Evolutionary conservation across 2,329 filamentous ascomycete species (phyloP).

Genomic region (Alternaria hordeiaustralica): DNA sequence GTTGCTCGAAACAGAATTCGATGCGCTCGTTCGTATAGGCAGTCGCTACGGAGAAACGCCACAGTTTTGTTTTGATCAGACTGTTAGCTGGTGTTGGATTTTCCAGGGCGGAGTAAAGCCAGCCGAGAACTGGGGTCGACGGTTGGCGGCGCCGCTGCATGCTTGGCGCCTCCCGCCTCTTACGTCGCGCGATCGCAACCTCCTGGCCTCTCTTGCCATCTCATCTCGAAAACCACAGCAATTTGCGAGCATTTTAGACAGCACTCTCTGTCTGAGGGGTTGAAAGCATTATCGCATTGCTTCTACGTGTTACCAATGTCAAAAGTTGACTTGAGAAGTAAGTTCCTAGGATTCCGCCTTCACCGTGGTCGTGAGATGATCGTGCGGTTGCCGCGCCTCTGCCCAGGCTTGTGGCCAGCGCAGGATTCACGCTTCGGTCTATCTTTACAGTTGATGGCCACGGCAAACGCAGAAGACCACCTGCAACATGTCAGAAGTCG

Average conservation of each 20-base stretch:
- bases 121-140: constrained; percentile 18
- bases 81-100: background rate
- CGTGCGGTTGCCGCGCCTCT: constrained; percentile 18
- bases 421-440: constrained; percentile 9
- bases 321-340: background rate
- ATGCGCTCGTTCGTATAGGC: constrained; percentile 11
- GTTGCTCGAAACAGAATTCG: constrained; percentile 17
- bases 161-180: constrained; percentile 17
- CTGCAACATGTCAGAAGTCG: background rate
- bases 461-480: background rate
- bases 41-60: constrained; percentile 7
- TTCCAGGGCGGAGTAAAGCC: constrained; percentile 7
- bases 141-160: constrained; percentile 11
- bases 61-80: background rate
- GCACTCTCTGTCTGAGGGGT: background rate
- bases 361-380: constrained; percentile 3
- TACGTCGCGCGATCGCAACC: constrained; percentile 20
- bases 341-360: background rate
- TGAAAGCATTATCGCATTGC: background rate
- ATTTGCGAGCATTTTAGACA: background rate
- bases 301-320: background rate
- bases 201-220: constrained; percentile 5
- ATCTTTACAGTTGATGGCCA: constrained; percentile 7
- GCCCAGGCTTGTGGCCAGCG: constrained; percentile 21
- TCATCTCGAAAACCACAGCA: background rate